Evolutionary conservation across 441 rosid species (phyloP).

Genomic region (Populus hybrid): DNA sequence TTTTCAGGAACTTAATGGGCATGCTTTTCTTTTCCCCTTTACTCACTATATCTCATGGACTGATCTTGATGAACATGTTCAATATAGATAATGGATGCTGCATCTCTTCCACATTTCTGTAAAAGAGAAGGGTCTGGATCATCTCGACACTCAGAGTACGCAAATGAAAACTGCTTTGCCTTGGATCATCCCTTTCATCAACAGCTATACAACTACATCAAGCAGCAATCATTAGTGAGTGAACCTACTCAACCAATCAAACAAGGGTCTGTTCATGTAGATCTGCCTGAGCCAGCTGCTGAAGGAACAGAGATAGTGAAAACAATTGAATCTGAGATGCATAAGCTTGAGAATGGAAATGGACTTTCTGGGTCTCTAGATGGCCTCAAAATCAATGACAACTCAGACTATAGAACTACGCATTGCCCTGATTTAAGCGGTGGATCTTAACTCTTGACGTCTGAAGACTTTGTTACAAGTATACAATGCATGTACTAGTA

Average conservation of each 20-base stretch:
- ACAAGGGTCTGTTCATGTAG: conserved; percentile 87
- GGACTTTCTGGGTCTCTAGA: conserved; percentile 30
- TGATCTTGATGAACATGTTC: conserved; percentile 20
- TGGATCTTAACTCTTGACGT: neutral
- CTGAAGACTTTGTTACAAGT: conserved; percentile 3
- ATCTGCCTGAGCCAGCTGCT: conserved; percentile 61
- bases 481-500: conserved; percentile 7
- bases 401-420: conserved; percentile 15
- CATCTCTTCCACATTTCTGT: conserved; percentile 92
- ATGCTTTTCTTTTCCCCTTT: neutral
- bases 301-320: conserved; percentile 60
- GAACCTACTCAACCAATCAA: conserved; percentile 49
- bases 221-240: conserved; percentile 44
- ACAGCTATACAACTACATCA: conserved; percentile 77
- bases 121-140: conserved; percentile 83
- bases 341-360: conserved; percentile 50
- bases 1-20: neutral
- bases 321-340: conserved; percentile 73
- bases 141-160: conserved; percentile 41
- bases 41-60: neutral
- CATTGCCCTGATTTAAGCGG: neutral
- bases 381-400: conserved; percentile 35
- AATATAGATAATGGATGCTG: conserved; percentile 70
- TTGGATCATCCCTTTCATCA: conserved; percentile 84
- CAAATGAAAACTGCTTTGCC: conserved; percentile 50